Conservation (phyloP, 1,139 yeast species). For the Scheffersomyces cryptocercus region DNA sequence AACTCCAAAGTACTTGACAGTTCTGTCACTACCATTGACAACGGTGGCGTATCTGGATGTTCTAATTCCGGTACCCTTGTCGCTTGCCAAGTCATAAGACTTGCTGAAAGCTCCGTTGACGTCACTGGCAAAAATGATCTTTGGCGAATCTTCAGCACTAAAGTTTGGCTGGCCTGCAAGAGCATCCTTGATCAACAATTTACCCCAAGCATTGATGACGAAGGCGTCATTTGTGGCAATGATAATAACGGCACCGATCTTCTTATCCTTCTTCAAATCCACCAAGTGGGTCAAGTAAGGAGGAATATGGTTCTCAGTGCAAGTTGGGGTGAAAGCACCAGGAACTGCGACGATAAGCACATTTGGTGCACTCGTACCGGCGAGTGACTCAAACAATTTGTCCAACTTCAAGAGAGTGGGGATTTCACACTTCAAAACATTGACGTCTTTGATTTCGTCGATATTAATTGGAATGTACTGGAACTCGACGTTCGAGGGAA, state of each 20-base stretch:
- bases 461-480: constrained; percentile 28
- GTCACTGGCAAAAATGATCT: constrained; percentile 27
- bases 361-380: constrained; percentile 13
- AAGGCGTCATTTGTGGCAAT: constrained; percentile 32
- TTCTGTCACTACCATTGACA: constrained; percentile 40
- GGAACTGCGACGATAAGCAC: constrained; percentile 30
- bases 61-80: constrained; percentile 60
- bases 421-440: constrained; percentile 24
- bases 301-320: constrained; percentile 33
- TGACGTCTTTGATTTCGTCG: constrained; percentile 13
- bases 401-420: constrained; percentile 27
- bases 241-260: constrained; percentile 21
- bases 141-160: constrained; percentile 15
- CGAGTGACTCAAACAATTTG: constrained; percentile 17
- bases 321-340: constrained; percentile 34
- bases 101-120: constrained; percentile 24
- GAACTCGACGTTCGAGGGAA: constrained; percentile 25
- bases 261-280: constrained; percentile 19
- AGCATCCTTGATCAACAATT: constrained; percentile 23
- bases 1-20: constrained; percentile 25
- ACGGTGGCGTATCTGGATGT: constrained; percentile 73
- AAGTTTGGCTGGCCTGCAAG: constrained; percentile 3
- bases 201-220: constrained; percentile 34
- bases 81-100: constrained; percentile 21
- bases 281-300: constrained; percentile 23